These are phyloP conservation scores for Tolypocladium guangdongense DNA, from an alignment of 2,329 filamentous ascomycete species.

Conservation along the genomic window DNA sequence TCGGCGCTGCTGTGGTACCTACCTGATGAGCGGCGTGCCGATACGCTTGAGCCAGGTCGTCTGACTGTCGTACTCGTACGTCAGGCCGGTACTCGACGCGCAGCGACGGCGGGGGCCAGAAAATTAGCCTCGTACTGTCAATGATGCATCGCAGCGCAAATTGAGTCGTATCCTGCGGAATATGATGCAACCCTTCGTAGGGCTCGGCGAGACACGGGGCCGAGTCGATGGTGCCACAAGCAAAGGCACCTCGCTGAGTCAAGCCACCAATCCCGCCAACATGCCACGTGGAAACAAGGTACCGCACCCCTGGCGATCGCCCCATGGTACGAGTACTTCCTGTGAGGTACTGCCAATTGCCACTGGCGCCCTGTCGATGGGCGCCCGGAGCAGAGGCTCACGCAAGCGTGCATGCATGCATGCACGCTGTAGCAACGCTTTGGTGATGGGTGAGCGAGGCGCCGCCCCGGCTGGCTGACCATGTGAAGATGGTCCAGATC, in stretches of 20 bases:
- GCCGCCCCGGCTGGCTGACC: background rate
- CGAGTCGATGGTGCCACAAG: too few relatives aligned
- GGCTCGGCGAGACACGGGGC: background rate
- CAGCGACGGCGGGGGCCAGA: background rate
- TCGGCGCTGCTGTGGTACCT: too few relatives aligned
- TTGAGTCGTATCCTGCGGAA: background rate
- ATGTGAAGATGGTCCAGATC: background rate
- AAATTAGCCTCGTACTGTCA: background rate
- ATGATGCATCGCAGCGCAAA: background rate
- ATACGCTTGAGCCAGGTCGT: background rate
- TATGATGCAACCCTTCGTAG: background rate
- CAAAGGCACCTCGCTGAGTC: background rate
- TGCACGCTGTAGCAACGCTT: background rate
- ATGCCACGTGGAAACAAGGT: background rate
- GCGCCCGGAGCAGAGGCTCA: background rate
- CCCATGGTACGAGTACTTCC: too few relatives aligned
- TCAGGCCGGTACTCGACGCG: too few relatives aligned
- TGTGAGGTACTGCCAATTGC: background rate
- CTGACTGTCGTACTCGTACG: background rate
- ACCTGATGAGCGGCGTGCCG: background rate
- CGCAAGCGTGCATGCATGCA: background rate
- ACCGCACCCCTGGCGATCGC: background rate
- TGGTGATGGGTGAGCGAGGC: background rate
- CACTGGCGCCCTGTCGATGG: background rate
- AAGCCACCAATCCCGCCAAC: background rate